Conservation (phyloP, 1,284 basidiomycete genomes). For the Leccinum ponderosum region DNA sequence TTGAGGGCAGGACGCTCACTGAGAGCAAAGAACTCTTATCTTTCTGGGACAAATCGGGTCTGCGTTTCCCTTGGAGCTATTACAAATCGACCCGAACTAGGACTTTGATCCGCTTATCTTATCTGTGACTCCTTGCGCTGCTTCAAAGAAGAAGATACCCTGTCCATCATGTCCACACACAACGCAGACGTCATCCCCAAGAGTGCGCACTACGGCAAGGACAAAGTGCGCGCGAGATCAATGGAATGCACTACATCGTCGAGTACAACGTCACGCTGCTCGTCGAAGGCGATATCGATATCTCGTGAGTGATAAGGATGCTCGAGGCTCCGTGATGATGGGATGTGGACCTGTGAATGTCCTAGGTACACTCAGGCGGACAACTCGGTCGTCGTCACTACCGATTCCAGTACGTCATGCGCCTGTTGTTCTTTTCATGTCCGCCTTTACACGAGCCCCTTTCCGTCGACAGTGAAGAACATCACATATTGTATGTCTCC, state of each 20-base stretch:
- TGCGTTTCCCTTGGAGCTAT: background rate
- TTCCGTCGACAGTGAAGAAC: conserved; percentile 73
- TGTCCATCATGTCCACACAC: conserved; percentile 12
- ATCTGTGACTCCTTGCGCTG: background rate
- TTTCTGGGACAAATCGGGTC: background rate
- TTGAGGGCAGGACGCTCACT: background rate
- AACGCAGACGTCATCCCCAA: conserved; percentile 34
- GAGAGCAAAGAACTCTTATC: too few species aligned
- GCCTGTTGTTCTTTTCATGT: background rate
- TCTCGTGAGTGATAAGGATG: conserved; percentile 46
- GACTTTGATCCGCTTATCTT: background rate
- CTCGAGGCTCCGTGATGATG: background rate
- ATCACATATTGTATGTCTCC: conserved; percentile 76
- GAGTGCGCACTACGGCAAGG: conserved; percentile 79
- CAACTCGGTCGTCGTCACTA: conserved; percentile 84
- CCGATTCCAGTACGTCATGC: conserved; percentile 73
- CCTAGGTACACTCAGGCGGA: conserved; percentile 79
- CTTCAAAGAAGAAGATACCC: background rate
- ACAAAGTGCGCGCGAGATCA: conserved; percentile 74
- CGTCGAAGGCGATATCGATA: conserved; percentile 78
- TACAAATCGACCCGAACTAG: background rate
- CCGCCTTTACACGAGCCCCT: background rate
- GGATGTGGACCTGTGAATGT: background rate
- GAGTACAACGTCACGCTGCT: conserved; percentile 81
- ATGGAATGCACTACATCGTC: conserved; percentile 65